A percentile compares a stretch with the other conserved stretches of the same genome.
Evolutionary conservation across 768 basidiomycete species (phyloP).

Genomic region (Leccinellum albellum): DNA sequence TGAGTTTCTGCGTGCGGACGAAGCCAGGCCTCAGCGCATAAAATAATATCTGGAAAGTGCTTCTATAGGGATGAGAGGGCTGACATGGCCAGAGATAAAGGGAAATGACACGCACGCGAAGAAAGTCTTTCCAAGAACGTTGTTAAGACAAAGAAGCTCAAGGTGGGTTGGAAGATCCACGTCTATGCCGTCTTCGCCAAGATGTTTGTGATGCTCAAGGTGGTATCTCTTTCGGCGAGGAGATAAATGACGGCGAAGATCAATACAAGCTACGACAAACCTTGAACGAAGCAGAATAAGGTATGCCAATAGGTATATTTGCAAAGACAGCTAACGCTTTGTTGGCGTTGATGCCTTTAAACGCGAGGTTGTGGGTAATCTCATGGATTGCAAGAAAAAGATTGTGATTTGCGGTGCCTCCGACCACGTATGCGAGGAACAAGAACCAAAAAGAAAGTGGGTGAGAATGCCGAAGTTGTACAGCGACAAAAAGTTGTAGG

Average conservation of each 20-base stretch:
- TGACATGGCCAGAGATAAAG: neutral
- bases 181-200: slow-evolving; percentile 95
- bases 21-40: slow-evolving; percentile 96
- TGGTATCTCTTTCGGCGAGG: slow-evolving; percentile 66
- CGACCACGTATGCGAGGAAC: slow-evolving; percentile 75
- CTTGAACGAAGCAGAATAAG: slow-evolving; percentile 96
- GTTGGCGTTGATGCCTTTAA: slow-evolving; percentile 76
- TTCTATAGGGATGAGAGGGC: slow-evolving; percentile 30
- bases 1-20: slow-evolving; percentile 77
- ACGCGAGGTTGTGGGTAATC: slow-evolving; percentile 96
- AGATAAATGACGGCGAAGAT: slow-evolving; percentile 1
- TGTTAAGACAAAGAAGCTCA: slow-evolving; percentile 85
- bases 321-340: slow-evolving; percentile 86
- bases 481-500: slow-evolving; percentile 66
- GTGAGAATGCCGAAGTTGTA: slow-evolving; percentile 61
- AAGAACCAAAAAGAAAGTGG: slow-evolving; percentile 73
- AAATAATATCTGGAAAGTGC: slow-evolving; percentile 97
- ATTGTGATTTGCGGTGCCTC: slow-evolving; percentile 96
- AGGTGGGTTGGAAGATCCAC: slow-evolving; percentile 88
- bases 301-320: slow-evolving; percentile 91
- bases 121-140: slow-evolving; percentile 96
- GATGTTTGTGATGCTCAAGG: slow-evolving; percentile 92
- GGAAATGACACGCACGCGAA: slow-evolving; percentile 65
- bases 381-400: slow-evolving; percentile 98
- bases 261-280: slow-evolving; percentile 33